Percentiles rank a stretch among this genome's conserved stretches.
phyloP scores from a whole-genome alignment of 2,329 filamentous ascomycete species.

The Ascosphaera pollenicola region DNA sequence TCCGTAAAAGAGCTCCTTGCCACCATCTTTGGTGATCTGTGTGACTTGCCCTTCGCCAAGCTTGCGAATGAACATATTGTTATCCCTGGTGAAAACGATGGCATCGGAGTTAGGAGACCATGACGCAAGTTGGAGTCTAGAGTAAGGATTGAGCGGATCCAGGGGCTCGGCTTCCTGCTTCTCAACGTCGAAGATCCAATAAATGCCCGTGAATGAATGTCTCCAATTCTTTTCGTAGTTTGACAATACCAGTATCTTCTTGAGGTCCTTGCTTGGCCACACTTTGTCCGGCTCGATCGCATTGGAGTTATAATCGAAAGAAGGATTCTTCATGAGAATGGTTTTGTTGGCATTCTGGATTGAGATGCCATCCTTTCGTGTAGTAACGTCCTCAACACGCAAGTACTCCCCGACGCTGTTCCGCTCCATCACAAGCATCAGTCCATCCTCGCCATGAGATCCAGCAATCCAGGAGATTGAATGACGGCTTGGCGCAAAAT shows the following conservation, averaged over 20 bases:
- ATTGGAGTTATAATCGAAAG: conserved; percentile 37
- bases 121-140: conserved; percentile 56
- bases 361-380: conserved; percentile 21
- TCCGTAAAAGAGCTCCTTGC: conserved; percentile 67
- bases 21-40: conserved; percentile 62
- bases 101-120: conserved; percentile 81
- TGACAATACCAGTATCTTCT: conserved; percentile 65
- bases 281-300: conserved; percentile 36
- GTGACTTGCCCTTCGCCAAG: conserved; percentile 36
- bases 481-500: conserved; percentile 17
- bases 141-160: conserved; percentile 42
- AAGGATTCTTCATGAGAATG: conserved; percentile 50
- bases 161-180: conserved; percentile 58
- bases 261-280: conserved; percentile 63
- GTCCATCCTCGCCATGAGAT: conserved; percentile 41
- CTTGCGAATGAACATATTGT: conserved; percentile 70
- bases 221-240: conserved; percentile 59
- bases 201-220: conserved; percentile 65
- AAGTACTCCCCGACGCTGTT: conserved; percentile 40
- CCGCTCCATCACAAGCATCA: conserved; percentile 53
- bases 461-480: conserved; percentile 26
- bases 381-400: conserved; percentile 66
- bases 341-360: conserved; percentile 22
- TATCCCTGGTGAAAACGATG: conserved; percentile 70
- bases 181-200: conserved; percentile 82